phyloP scores from a whole-genome alignment of 2,329 filamentous ascomycete species.

The Clonostachys sp. region DNA sequence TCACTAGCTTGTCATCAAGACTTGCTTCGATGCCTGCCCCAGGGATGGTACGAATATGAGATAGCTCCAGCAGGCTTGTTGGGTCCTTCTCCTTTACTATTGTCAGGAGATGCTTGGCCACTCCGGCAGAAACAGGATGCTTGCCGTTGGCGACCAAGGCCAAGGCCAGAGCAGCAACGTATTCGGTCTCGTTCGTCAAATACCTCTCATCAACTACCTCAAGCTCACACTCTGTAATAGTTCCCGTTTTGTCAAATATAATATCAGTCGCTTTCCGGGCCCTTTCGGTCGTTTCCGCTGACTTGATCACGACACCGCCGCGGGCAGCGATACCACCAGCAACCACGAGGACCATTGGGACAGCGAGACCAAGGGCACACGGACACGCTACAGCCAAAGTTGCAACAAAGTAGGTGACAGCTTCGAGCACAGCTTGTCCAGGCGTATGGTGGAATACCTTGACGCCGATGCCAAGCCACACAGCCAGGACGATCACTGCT shows the following conservation, averaged over 20 bases:
- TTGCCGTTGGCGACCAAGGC: conserved; percentile 29
- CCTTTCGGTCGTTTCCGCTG: conserved; percentile 58
- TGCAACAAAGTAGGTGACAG: conserved; percentile 69
- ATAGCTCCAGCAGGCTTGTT: conserved; percentile 5
- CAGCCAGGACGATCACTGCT: conserved; percentile 53
- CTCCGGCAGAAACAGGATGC: conserved; percentile 45
- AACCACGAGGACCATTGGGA: conserved; percentile 76
- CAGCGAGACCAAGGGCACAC: conserved; percentile 69
- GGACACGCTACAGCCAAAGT: conserved; percentile 74
- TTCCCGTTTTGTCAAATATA: conserved; percentile 80
- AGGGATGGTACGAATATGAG: conserved; percentile 26
- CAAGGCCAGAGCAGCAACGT: conserved; percentile 1
- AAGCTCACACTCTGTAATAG: conserved; percentile 58
- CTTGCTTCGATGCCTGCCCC: conserved; percentile 32
- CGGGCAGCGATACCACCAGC: conserved; percentile 62
- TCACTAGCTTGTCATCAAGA: conserved; percentile 17
- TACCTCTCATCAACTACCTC: conserved; percentile 20
- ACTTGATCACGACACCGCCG: conserved; percentile 65
- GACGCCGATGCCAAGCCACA: conserved; percentile 62
- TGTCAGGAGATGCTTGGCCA: conserved; percentile 29
- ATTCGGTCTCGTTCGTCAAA: neutral
- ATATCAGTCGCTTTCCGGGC: conserved; percentile 59
- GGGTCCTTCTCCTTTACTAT: conserved; percentile 3
- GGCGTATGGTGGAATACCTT: conserved; percentile 29
- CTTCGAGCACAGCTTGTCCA: conserved; percentile 46